Evolutionary conservation across 805 yeast genomes (phyloP).

Genomic region (Candida orba): DNA sequence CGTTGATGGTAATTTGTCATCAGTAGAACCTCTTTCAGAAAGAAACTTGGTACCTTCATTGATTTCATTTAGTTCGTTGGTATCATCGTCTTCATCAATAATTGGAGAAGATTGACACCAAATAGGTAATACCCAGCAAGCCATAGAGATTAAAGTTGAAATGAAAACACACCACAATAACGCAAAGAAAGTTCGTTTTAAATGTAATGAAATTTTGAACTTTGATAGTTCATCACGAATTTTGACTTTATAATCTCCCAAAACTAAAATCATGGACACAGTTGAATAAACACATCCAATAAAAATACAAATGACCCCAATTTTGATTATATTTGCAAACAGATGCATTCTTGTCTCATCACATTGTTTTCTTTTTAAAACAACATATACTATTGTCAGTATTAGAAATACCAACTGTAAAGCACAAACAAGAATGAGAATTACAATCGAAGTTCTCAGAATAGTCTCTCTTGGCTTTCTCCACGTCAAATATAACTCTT

Average conservation of each 20-base stretch:
- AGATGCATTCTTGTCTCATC: conserved; percentile 8
- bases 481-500: conserved; percentile 1
- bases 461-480: conserved; percentile 16
- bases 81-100: conserved; percentile 1
- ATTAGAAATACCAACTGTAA: not conserved
- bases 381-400: conserved; percentile 9
- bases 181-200: conserved; percentile 36
- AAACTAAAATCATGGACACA: conserved; percentile 23
- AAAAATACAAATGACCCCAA: conserved; percentile 29
- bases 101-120: conserved; percentile 48
- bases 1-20: conserved; percentile 1
- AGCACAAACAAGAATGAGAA: not conserved
- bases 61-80: not conserved
- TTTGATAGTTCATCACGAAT: conserved; percentile 27
- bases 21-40: not conserved
- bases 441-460: not conserved
- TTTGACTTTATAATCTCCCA: conserved; percentile 18
- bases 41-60: not conserved
- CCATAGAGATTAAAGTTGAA: conserved; percentile 13
- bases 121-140: conserved; percentile 34
- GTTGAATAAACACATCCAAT: conserved; percentile 27
- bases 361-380: conserved; percentile 12
- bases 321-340: conserved; percentile 31
- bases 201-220: conserved; percentile 39
- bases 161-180: conserved; percentile 33